phyloP scores from a whole-genome alignment of 768 basidiomycete genomes.

The Dioszegia crocea region DNA sequence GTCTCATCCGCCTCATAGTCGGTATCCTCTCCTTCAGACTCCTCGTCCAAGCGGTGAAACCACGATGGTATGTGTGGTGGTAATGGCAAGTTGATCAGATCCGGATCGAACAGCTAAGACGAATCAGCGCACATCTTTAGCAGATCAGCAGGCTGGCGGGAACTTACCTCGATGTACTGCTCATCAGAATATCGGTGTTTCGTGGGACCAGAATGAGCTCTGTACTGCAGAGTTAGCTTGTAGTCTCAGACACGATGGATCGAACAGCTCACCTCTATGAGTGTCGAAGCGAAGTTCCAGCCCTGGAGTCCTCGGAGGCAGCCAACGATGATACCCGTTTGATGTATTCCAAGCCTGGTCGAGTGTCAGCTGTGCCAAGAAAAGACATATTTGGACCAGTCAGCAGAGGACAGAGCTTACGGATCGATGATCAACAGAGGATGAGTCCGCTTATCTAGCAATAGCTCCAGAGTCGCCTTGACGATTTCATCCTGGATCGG shows the following conservation, averaged over 20 bases:
- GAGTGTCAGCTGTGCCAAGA: background rate
- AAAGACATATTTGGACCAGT: background rate
- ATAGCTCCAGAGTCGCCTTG: conserved; percentile 40
- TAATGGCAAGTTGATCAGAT: conserved; percentile 41
- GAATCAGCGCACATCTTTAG: background rate
- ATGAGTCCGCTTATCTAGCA: conserved; percentile 31
- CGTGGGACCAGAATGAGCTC: conserved; percentile 39
- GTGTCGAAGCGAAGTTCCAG: conserved; percentile 46
- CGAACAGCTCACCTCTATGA: conserved; percentile 36
- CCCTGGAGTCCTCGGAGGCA: conserved; percentile 39
- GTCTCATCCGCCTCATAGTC: conserved; percentile 16
- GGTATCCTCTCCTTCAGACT: conserved; percentile 11
- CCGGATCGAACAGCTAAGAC: conserved; percentile 41
- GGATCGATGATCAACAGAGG: conserved; percentile 42
- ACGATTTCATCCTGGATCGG: conserved; percentile 46
- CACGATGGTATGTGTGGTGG: conserved; percentile 23
- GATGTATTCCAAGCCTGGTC: conserved; percentile 42
- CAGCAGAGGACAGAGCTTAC: conserved; percentile 22
- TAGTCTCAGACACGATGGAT: background rate
- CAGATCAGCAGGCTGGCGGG: background rate
- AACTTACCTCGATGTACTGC: conserved; percentile 45
- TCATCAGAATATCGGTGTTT: conserved; percentile 46
- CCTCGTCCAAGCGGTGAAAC: conserved; percentile 15
- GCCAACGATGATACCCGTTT: conserved; percentile 43
- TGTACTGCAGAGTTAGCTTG: conserved; percentile 30